These are phyloP conservation scores for Maudiozyma turicensis DNA, from an alignment of 805 yeast species.

Conservation along the genomic window DNA sequence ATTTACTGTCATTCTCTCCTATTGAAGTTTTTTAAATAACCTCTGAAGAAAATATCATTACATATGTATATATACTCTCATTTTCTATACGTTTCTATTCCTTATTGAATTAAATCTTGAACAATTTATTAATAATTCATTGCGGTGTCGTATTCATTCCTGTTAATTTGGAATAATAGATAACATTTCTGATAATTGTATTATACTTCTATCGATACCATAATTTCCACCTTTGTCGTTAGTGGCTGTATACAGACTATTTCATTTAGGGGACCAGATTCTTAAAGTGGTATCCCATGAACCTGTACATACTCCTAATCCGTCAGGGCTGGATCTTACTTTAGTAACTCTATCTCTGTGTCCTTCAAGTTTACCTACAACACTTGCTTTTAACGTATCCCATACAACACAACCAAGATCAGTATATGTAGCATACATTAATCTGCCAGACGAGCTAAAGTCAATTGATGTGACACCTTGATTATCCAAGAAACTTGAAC, in stretches of 20 bases:
- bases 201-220: not conserved
- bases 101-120: too few relatives aligned
- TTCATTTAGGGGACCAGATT: constrained; percentile 45
- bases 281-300: constrained; percentile 72
- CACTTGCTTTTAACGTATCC: constrained; percentile 60
- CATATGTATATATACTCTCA: too few relatives aligned
- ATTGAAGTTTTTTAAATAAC: too few relatives aligned
- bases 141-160: too few relatives aligned
- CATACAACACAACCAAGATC: constrained; percentile 68
- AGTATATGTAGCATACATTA: constrained; percentile 65
- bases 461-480: constrained; percentile 69
- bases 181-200: not conserved
- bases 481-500: constrained; percentile 35
- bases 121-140: too few relatives aligned
- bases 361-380: constrained; percentile 58
- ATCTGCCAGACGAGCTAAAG: constrained; percentile 63
- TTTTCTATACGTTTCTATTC: too few relatives aligned
- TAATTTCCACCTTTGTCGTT: not conserved
- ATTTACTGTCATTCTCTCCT: too few relatives aligned
- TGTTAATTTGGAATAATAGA: too few relatives aligned
- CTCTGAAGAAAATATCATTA: too few relatives aligned
- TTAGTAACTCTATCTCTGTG: constrained; percentile 54
- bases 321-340: constrained; percentile 62
- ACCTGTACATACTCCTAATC: constrained; percentile 65
- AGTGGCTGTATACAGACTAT: too few relatives aligned